These are phyloP conservation scores for Yamadazyma diospyri DNA, from an alignment of 1,139 yeast species.

Conservation along the genomic window DNA sequence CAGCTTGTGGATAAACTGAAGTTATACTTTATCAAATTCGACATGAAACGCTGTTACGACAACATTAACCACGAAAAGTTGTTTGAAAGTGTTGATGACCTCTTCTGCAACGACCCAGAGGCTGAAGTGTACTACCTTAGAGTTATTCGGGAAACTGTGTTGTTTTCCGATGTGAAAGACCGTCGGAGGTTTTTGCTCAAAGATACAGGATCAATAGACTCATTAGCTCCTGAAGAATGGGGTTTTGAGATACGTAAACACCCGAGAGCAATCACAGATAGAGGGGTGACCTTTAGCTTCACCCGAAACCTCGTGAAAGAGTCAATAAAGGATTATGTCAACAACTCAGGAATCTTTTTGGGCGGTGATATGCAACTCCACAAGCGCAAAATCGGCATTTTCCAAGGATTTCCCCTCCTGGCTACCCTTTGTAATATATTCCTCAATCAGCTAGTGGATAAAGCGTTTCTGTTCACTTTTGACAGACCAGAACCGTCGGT, in stretches of 20 bases:
- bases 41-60: constrained; percentile 78
- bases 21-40: constrained; percentile 65
- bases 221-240: constrained; percentile 8
- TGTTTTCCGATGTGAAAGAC: constrained; percentile 11
- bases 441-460: constrained; percentile 60
- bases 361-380: constrained; percentile 14
- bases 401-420: constrained; percentile 84
- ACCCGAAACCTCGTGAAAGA: constrained; percentile 11
- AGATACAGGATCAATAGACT: constrained; percentile 9
- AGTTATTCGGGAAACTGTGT: constrained; percentile 12
- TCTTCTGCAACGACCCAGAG: constrained; percentile 21
- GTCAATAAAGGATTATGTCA: constrained; percentile 11
- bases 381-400: constrained; percentile 63
- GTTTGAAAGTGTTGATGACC: constrained; percentile 23
- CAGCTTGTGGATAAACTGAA: constrained; percentile 24
- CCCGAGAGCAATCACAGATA: constrained; percentile 10
- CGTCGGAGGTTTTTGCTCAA: constrained; percentile 7
- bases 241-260: background rate
- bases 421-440: constrained; percentile 72
- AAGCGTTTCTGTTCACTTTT: constrained; percentile 29
- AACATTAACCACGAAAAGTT: constrained; percentile 56
- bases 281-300: constrained; percentile 11
- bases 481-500: constrained; percentile 24
- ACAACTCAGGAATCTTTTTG: constrained; percentile 14
- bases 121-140: constrained; percentile 24